Percentiles rank a stretch among this genome's conserved stretches.
phyloP scores from a whole-genome alignment of 2,329 filamentous ascomycete species.

The Aspergillus hortae region DNA sequence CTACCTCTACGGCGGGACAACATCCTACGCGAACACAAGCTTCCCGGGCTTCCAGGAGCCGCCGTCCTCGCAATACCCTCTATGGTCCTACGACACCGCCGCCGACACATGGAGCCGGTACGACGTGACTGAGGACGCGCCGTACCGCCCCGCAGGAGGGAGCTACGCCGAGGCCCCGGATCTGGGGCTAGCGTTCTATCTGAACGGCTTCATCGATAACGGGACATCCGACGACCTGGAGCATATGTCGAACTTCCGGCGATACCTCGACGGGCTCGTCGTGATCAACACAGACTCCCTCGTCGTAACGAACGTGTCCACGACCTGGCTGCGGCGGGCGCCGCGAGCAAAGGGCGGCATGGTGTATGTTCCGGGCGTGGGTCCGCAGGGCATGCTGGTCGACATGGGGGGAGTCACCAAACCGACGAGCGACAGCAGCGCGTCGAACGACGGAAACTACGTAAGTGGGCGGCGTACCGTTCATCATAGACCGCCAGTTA shows the following conservation, averaged over 20 bases:
- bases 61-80: conserved; percentile 19
- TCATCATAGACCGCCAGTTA: not conserved
- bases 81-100: conserved; percentile 29
- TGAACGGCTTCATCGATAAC: conserved; percentile 39
- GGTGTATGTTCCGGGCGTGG: conserved; percentile 35
- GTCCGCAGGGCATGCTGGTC: conserved; percentile 37
- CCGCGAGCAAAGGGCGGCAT: conserved; percentile 37
- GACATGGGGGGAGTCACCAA: conserved; percentile 36
- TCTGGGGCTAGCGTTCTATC: conserved; percentile 36
- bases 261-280: conserved; percentile 38
- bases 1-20: conserved; percentile 33
- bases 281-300: conserved; percentile 35
- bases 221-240: conserved; percentile 26
- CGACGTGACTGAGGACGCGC: conserved; percentile 19
- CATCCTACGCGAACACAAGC: conserved; percentile 23
- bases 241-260: conserved; percentile 11
- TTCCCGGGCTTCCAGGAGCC: conserved; percentile 27
- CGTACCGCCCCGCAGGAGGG: conserved; percentile 33
- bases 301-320: conserved; percentile 38
- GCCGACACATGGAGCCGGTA: conserved; percentile 23
- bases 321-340: conserved; percentile 24
- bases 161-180: conserved; percentile 36
- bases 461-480: conserved; percentile 19
- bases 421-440: conserved; percentile 9
- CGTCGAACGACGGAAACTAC: conserved; percentile 19